Evolutionary conservation across 768 basidiomycete species (phyloP), one percentile per base, ranked within the genome.

Genomic region (Mrakia blollopis): DNA sequence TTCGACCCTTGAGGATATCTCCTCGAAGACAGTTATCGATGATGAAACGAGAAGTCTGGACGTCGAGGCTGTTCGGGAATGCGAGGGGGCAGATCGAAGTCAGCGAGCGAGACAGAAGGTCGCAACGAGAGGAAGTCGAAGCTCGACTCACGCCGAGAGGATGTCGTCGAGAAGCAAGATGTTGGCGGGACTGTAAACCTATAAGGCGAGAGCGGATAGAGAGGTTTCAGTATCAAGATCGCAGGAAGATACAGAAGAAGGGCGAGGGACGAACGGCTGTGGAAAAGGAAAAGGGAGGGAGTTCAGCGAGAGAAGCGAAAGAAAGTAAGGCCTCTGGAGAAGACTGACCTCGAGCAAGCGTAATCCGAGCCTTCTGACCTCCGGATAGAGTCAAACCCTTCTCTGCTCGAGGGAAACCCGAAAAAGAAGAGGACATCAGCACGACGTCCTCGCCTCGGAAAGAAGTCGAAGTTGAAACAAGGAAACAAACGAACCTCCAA

Each of bases 291-390:
- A 14, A 50, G 47, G 18, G 47, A 50, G 18, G 47, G 21, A 50
- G 47, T 9, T 50, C 47, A 50, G 47, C 47, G 47, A 50, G 21
- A 2, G 47, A 1, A 4, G 44, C 5, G 47, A 50, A 18, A 4
- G 14, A 21, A 4, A 21, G 16, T 50, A 18, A 50, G 7, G 16
- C n/a, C n/a, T n/a, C n/a, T n/a, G 2, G 47, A 50, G 7, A 18
- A 50, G 5, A 50, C 47, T 18, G 9, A 35, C 63, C 77, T 61
- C 77, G n/a, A 4, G 77, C 77, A 0, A 78, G 73, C 0, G 77
- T 87, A 57, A 90, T 83, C 81, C 81, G 85, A 54, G 87, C 89
- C 85, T 90, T 88, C 80, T 89, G 88, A 50, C 88, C 88, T 44
- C 88, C 88, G 30, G 32, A 62, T 23, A 63, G 52, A n/a, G 47